These are phyloP conservation scores for Populus deltoides DNA, from an alignment of 345 rosid genomes.

Conservation along the genomic window DNA sequence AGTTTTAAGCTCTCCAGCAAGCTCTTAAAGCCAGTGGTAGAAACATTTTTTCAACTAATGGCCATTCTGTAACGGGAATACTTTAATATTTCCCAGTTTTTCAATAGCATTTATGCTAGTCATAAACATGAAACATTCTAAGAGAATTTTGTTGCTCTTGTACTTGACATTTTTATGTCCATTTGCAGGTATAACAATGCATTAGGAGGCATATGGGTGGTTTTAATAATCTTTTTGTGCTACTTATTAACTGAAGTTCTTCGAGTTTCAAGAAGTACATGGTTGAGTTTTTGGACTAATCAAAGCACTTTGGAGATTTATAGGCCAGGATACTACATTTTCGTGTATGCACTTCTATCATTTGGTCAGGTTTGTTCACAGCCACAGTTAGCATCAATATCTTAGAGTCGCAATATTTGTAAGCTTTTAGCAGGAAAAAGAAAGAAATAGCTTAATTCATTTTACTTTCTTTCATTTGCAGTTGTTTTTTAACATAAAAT, in stretches of 20 bases:
- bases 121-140: neutral
- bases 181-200: conserved; percentile 79
- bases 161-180: neutral
- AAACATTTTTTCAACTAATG: neutral
- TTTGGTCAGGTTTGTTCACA: conserved; percentile 64
- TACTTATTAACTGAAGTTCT: conserved; percentile 72
- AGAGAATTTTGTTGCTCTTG: neutral
- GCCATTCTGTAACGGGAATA: neutral
- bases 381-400: neutral
- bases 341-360: conserved; percentile 70
- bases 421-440: neutral
- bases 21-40: neutral
- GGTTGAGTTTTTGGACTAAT: conserved; percentile 98
- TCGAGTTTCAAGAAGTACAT: conserved; percentile 88
- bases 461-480: neutral
- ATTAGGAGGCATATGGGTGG: conserved; percentile 91
- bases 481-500: neutral
- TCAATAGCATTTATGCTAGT: too few species aligned
- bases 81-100: neutral
- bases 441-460: neutral
- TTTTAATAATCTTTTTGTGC: conserved; percentile 62
- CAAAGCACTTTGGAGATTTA: conserved; percentile 52
- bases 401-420: neutral
- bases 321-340: conserved; percentile 68
- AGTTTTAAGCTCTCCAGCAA: neutral